A percentile compares a stretch with the other conserved stretches of the same genome.
Conservation (phyloP, 768 basidiomycete species). For the Lactarius quietus region DNA sequence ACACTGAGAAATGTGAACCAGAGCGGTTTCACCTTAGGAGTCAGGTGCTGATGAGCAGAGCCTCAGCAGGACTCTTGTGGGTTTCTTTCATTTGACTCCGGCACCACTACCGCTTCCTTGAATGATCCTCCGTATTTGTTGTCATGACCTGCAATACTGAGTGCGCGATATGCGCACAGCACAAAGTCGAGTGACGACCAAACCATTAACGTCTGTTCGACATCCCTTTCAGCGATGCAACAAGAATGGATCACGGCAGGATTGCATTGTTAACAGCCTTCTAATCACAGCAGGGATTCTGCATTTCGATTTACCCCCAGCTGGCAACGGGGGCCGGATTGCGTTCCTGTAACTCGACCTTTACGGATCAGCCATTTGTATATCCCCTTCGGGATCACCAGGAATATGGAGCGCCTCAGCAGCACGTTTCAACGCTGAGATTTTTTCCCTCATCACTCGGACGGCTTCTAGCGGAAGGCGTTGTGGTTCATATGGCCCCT, state of each 20-base stretch:
- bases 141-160: not conserved
- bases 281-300: not conserved
- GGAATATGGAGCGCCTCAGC: conserved; percentile 54
- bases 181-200: not conserved
- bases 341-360: not conserved
- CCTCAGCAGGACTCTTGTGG: no score
- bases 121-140: no score
- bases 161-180: not conserved
- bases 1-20: no score
- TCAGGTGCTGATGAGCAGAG: no score
- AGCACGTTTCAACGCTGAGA: conserved; percentile 54
- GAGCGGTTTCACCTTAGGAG: no score
- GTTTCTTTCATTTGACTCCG: no score
- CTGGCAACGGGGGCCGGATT: not conserved
- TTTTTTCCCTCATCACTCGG: conserved; percentile 77
- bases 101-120: no score
- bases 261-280: not conserved
- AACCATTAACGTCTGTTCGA: not conserved
- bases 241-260: not conserved
- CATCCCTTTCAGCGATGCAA: not conserved
- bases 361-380: conserved; percentile 49
- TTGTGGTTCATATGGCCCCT: conserved; percentile 84
- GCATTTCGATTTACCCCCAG: not conserved
- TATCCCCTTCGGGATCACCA: conserved; percentile 38
- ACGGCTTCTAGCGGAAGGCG: conserved; percentile 78